A percentile compares a stretch with the other conserved stretches of the same genome.
phyloP scores from a whole-genome alignment of 2,329 filamentous ascomycete species.

The Monilinia fructicola region DNA sequence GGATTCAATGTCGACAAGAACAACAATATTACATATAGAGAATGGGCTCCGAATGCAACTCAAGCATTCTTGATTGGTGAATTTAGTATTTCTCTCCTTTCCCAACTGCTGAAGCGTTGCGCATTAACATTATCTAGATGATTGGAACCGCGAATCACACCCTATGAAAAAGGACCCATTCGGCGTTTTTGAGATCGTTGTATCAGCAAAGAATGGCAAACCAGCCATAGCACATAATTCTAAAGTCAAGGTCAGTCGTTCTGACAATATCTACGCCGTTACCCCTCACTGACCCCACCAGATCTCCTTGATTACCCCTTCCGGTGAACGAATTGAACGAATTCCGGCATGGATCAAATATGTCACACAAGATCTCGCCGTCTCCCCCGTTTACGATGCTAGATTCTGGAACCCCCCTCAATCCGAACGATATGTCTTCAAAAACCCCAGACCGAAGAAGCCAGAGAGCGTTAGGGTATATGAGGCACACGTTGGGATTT shows the following conservation, averaged over 20 bases:
- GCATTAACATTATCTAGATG: constrained; percentile 54
- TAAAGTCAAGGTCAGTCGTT: constrained; percentile 76
- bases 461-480: constrained; percentile 88
- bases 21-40: constrained; percentile 84
- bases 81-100: constrained; percentile 65
- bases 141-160: constrained; percentile 80
- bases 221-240: constrained; percentile 87
- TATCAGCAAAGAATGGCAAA: constrained; percentile 72
- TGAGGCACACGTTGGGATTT: constrained; percentile 98
- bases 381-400: constrained; percentile 92
- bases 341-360: constrained; percentile 97
- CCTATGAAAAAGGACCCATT: constrained; percentile 84
- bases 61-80: constrained; percentile 87
- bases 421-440: constrained; percentile 76
- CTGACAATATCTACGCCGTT: not conserved
- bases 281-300: constrained; percentile 43
- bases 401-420: constrained; percentile 94
- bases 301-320: constrained; percentile 81
- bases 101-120: constrained; percentile 20
- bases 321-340: constrained; percentile 79
- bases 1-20: constrained; percentile 80
- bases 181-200: constrained; percentile 80
- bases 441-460: constrained; percentile 78
- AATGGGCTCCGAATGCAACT: constrained; percentile 92
- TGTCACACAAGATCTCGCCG: constrained; percentile 85